Base-by-base conservation (phyloP, 805 yeast species). In the Wickerhamomyces pijperi region DNA sequence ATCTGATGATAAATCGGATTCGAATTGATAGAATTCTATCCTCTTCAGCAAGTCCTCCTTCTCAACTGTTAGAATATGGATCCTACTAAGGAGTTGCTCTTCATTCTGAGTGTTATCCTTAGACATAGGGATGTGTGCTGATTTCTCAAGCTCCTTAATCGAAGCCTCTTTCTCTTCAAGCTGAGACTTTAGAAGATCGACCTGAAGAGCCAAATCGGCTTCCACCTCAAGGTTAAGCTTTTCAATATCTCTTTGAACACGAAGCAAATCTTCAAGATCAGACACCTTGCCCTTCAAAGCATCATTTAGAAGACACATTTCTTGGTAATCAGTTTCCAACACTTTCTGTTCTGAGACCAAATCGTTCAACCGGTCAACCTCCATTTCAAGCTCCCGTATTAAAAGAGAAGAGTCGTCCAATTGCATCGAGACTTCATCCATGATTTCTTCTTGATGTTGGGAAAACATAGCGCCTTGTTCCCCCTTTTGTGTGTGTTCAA, bases 261-360 rank as follows among this genome's bases (percentile, higher is more conserved):
- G 65, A 40, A 68, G 70, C 25, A 77, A 46, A 41, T 72, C 76
- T 32, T 67, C 70, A 18, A 73, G 51, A 32, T 72, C 77, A 1
- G 56, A 49, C 0, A 77, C 50, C 2, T 70, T 63, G 4, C 44
- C 42, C 19, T 59, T 54, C n/a, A 74, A 49, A 3, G 43, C 40
- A 0, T 42, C 36, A 3, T 74, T 54, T 34, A 63, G 55, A 3
- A 50, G 8, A 44, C 46, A 2, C 9, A 75, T 55, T n/a, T 51
- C n/a, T 49, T 54, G 3, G 50, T 42, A 43, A 64, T 71, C 36
- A 63, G n/a, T n/a, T n/a, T n/a, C n/a, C n/a, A n/a, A n/a, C n/a
- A n/a, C n/a, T n/a, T n/a, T n/a, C n/a, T n/a, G n/a, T n/a, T n/a
- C n/a, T n/a, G n/a, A n/a, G n/a, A n/a, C n/a, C n/a, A n/a, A 54